Percentiles rank a stretch among this genome's conserved stretches.
These are phyloP conservation scores for peach (Prunus persica) DNA, from an alignment of 306 rosid species.

Conservation along the genomic window DNA sequence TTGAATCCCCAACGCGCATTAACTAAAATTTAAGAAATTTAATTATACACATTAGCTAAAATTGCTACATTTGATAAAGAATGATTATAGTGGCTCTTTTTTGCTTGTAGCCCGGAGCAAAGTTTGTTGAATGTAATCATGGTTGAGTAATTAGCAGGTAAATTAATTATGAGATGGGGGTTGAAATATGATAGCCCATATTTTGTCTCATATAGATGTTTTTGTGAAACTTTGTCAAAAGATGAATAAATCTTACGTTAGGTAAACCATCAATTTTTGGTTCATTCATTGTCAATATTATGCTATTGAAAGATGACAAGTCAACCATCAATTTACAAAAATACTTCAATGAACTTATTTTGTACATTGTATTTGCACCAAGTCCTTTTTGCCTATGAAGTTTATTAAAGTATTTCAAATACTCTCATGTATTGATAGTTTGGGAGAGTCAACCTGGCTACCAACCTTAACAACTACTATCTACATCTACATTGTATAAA, in stretches of 20 bases:
- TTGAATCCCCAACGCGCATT: no score
- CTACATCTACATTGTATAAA: background rate
- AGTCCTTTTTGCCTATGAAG: no score
- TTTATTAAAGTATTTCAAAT: no score
- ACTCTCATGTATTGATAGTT: background rate
- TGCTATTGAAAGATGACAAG: background rate
- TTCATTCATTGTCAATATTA: background rate
- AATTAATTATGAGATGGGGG: background rate
- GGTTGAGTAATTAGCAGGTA: background rate
- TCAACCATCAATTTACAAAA: background rate
- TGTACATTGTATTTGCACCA: background rate
- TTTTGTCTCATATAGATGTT: background rate
- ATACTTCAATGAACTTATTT: background rate
- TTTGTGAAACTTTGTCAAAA: background rate
- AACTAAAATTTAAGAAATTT: no score
- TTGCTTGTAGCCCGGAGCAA: background rate
- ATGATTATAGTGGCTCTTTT: no score
- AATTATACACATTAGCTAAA: no score
- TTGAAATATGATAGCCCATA: background rate
- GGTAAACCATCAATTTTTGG: background rate
- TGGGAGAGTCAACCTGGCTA: background rate
- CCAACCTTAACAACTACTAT: background rate
- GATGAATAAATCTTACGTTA: background rate
- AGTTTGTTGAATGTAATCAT: background rate
- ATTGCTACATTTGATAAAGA: no score